Evolutionary conservation across 257 asterid genomes (phyloP), one percentile per base, ranked within the genome.

Genomic region (Penstemon eatonii): DNA sequence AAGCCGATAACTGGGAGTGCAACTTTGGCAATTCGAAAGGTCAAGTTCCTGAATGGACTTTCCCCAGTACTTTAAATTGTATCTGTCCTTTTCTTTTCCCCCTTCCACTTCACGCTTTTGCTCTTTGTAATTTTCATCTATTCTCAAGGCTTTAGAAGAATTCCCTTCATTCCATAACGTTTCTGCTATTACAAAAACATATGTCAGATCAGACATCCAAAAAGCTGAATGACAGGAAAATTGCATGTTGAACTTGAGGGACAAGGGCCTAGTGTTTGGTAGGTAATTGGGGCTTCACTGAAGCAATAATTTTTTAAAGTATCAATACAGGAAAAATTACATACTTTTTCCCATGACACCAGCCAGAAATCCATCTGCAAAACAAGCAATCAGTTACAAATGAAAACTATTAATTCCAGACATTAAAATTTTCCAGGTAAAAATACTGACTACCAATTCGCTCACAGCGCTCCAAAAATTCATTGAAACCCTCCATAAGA

Each of bases 41-140:
- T 94, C 99, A 63, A 94, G 96, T 82, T 94, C 99, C 70, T 94
- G 96, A 74, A 94, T 89, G 76, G 99, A 91, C 79, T 94, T 94
- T 74, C 91, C 96, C 87, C 86, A 89, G 76, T 91, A 91, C 70
- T 94, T 94, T 67, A 74, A 82, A 79, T 83, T 86, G 84, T 68
- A 78, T 62, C 86, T 78, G 56, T 94, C 97, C 75, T 86, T 91
- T 71, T 89, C 97, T 81, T 94, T 91, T 69, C 84, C 89, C 63
- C 82, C 87, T 75, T 91, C 99, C 25, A 71, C 65, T 43, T 89
- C 99, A 76, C 89, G 96, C 79, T 87, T 91, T n/a, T 40, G 86
- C 63, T 85, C 99, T 72, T 72, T 93, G 41, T 86, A 96, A 76
- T 89, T 94, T 45, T 89, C 99, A 63, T 89, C 96, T 64, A 78